Percentiles rank a stretch among this genome's conserved stretches.
Conservation (phyloP, 2,329 filamentous ascomycete genomes). For the Calycina marina region DNA sequence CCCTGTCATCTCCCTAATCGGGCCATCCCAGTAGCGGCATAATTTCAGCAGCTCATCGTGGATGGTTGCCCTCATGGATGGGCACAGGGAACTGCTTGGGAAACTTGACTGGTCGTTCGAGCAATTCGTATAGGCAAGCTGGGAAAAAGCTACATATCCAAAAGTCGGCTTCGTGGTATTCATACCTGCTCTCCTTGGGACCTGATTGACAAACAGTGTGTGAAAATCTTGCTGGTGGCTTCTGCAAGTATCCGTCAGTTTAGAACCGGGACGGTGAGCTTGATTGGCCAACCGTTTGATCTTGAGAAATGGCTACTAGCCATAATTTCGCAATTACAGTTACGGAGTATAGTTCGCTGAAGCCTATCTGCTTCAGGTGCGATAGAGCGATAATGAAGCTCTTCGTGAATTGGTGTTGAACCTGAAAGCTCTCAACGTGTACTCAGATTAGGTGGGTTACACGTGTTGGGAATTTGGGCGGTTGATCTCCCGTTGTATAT, state of each 20-base stretch:
- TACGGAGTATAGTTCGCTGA: neutral
- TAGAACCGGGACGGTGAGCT: neutral
- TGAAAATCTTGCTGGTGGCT: slow-evolving; percentile 16
- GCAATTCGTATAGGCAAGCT: slow-evolving; percentile 22
- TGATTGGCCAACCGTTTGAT: neutral
- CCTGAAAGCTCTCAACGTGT: no score
- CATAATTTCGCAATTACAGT: neutral
- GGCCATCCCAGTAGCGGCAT: slow-evolving; percentile 8
- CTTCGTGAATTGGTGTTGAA: no score
- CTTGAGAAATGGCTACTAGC: neutral
- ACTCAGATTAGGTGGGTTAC: no score
- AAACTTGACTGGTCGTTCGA: slow-evolving; percentile 23
- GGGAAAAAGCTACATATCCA: slow-evolving; percentile 32
- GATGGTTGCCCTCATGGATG: slow-evolving; percentile 8
- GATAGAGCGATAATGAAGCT: no score
- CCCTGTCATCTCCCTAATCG: slow-evolving; percentile 7
- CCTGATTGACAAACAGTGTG: slow-evolving; percentile 23
- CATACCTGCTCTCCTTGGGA: slow-evolving; percentile 15
- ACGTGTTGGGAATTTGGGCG: no score
- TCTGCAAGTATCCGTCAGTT: slow-evolving; percentile 3
- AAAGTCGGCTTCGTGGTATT: slow-evolving; percentile 23
- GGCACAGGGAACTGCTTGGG: slow-evolving; percentile 12
- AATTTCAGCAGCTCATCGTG: slow-evolving; percentile 5
- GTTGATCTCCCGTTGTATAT: no score
- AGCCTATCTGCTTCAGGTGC: no score